phyloP scores from a whole-genome alignment of 495 filamentous ascomycete species.

The Penicillium taxi region DNA sequence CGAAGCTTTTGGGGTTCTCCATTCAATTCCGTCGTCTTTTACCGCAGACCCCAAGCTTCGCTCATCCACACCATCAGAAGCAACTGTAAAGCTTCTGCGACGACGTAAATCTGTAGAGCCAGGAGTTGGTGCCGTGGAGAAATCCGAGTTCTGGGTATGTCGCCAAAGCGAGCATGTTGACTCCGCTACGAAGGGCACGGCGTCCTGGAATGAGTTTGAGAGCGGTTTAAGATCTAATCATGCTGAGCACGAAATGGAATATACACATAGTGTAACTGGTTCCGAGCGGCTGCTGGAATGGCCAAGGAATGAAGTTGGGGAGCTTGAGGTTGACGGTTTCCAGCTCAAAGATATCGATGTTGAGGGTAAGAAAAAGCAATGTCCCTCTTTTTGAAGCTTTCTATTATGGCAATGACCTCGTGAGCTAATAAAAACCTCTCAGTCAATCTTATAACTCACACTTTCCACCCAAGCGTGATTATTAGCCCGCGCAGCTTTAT shows the following conservation, averaged over 20 bases:
- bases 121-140: conserved; percentile 31
- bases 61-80: conserved; percentile 31
- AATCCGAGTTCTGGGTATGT: conserved; percentile 59
- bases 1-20: conserved; percentile 52
- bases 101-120: conserved; percentile 25
- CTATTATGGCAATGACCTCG: neutral
- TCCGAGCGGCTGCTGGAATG: conserved; percentile 47
- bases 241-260: conserved; percentile 58
- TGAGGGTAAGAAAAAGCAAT: conserved; percentile 37
- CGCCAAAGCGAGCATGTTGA: conserved; percentile 57
- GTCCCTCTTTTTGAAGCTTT: conserved; percentile 34
- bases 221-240: conserved; percentile 52
- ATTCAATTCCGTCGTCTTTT: conserved; percentile 26
- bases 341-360: conserved; percentile 39
- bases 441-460: conserved; percentile 40
- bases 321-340: conserved; percentile 27
- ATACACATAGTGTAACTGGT: conserved; percentile 60
- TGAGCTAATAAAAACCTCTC: conserved; percentile 8
- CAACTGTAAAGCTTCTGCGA: conserved; percentile 14
- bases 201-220: conserved; percentile 59
- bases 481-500: conserved; percentile 35
- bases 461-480: conserved; percentile 26
- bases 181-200: conserved; percentile 45
- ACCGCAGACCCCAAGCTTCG: conserved; percentile 25
- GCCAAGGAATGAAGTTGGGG: conserved; percentile 30